These are phyloP conservation scores for Saprolegnia parasitica DNA, from an alignment of 352 stramenopile genomes.

Conservation along the genomic window DNA sequence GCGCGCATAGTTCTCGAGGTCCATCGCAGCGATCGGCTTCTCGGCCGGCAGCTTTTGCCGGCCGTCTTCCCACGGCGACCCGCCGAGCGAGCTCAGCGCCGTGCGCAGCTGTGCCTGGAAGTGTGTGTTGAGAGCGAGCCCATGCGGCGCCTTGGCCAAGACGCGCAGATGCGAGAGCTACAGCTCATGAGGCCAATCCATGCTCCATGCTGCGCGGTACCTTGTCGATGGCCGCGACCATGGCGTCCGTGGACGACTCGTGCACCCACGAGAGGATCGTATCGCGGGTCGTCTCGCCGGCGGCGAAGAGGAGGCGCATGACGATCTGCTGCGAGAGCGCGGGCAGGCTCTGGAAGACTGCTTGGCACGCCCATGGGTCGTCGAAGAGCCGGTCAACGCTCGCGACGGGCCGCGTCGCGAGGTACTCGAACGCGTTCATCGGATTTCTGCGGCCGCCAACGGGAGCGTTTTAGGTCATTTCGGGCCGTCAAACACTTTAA, in stretches of 20 bases:
- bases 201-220: neutral
- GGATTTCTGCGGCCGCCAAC: neutral
- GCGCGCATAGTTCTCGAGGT: conserved; percentile 59
- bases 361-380: conserved; percentile 85
- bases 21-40: conserved; percentile 40
- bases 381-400: conserved; percentile 77
- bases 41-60: conserved; percentile 44
- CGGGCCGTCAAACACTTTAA: too few relatives aligned
- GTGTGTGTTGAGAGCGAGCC: conserved; percentile 11
- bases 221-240: conserved; percentile 20
- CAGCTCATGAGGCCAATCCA: neutral
- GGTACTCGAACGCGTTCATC: conserved; percentile 86
- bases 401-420: conserved; percentile 67
- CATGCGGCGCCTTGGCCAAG: neutral
- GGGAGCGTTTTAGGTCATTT: too few relatives aligned
- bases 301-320: conserved; percentile 76
- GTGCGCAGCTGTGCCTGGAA: conserved; percentile 36
- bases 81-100: conserved; percentile 61
- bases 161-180: conserved; percentile 25
- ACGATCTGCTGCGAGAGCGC: conserved; percentile 87
- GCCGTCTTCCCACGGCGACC: conserved; percentile 67
- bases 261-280: conserved; percentile 11
- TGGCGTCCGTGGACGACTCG: conserved; percentile 4
- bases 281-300: conserved; percentile 20
- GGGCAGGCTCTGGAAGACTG: conserved; percentile 82